phyloP scores from a whole-genome alignment of 2,329 filamentous ascomycete species.

The Colletotrichum orchidophilum region DNA sequence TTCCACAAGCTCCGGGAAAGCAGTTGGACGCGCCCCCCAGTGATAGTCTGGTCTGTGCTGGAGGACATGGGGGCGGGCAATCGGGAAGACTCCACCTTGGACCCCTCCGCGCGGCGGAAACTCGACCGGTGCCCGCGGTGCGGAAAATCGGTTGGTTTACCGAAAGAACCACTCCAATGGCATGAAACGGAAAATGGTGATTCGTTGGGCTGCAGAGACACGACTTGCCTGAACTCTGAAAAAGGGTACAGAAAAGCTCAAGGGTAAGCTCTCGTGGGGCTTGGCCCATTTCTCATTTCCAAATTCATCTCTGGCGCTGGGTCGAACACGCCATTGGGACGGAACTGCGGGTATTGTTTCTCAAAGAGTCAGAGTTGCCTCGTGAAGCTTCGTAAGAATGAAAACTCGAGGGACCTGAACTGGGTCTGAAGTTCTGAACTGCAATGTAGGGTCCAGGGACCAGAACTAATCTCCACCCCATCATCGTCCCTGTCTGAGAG shows the following conservation, averaged over 20 bases:
- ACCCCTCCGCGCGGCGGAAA: conserved; percentile 2
- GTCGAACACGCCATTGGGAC: not conserved
- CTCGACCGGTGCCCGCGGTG: conserved; percentile 6
- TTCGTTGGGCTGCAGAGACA: not conserved
- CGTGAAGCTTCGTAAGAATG: not conserved
- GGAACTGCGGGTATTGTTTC: not conserved
- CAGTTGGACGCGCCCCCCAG: conserved; percentile 19
- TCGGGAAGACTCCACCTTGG: not conserved
- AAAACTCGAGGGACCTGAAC: not conserved
- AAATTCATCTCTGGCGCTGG: not conserved
- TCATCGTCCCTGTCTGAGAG: not conserved
- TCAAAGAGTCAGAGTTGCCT: not conserved
- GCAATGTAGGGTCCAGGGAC: not conserved
- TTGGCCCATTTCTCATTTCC: not conserved
- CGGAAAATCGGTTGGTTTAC: conserved; percentile 20
- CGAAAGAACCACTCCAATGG: not conserved
- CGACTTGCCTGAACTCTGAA: not conserved
- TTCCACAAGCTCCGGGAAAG: conserved; percentile 18
- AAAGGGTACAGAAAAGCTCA: too few relatives aligned
- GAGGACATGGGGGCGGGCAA: not conserved
- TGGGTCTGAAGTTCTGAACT: not conserved
- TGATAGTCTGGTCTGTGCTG: not conserved
- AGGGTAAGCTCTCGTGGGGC: not conserved
- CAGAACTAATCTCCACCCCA: not conserved
- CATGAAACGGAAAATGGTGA: not conserved